phyloP scores from a whole-genome alignment of 2,329 filamentous ascomycete species.

The Claviceps quebecensis region DNA sequence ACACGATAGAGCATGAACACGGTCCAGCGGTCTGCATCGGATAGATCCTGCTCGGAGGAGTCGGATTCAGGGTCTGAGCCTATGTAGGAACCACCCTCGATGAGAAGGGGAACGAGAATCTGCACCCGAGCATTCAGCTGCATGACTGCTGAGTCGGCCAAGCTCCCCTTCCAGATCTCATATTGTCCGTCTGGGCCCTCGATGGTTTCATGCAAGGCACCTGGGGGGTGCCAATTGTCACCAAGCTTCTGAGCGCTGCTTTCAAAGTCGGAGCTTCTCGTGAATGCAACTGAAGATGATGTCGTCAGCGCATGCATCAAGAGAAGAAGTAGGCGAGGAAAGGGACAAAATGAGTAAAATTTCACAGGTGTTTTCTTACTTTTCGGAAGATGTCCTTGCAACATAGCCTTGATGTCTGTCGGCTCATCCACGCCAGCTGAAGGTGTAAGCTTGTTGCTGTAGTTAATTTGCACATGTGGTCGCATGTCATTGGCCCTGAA shows the following conservation, averaged over 20 bases:
- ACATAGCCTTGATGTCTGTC: constrained; percentile 50
- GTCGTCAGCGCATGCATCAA: not conserved
- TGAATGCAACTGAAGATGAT: constrained; percentile 45
- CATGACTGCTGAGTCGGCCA: constrained; percentile 55
- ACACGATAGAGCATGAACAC: constrained; percentile 77
- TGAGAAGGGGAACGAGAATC: constrained; percentile 72
- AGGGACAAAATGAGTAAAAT: not conserved
- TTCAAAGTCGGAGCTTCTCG: constrained; percentile 47
- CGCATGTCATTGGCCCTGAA: constrained; percentile 59
- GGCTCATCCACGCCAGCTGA: constrained; percentile 51
- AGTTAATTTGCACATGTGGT: constrained; percentile 59
- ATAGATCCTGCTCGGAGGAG: constrained; percentile 52
- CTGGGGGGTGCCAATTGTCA: constrained; percentile 55
- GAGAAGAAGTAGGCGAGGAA: not conserved
- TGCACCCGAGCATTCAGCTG: constrained; percentile 68
- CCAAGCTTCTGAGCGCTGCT: constrained; percentile 33
- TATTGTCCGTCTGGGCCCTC: constrained; percentile 48
- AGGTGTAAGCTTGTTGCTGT: constrained; percentile 54
- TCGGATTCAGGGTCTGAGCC: constrained; percentile 29
- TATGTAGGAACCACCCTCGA: constrained; percentile 80
- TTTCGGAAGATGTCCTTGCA: constrained; percentile 54
- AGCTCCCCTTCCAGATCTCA: constrained; percentile 71
- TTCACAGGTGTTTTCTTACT: constrained; percentile 25
- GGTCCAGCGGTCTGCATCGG: constrained; percentile 74
- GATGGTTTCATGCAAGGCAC: constrained; percentile 53